Conservation (phyloP, 129 eudicot genomes). For the Logfia minima region DNA sequence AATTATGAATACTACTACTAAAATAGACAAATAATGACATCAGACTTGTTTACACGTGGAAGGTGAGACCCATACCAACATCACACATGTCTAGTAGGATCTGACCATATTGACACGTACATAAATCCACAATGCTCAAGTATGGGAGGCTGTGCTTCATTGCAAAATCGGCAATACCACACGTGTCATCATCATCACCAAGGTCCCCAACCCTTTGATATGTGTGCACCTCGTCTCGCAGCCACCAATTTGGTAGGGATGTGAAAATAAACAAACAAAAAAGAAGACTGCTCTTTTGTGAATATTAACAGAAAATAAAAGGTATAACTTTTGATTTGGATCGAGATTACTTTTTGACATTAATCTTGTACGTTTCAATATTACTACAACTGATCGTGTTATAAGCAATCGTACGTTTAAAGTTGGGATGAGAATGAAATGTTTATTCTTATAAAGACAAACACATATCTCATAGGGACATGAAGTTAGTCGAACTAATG, state of each 20-base stretch:
- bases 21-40: background rate
- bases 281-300: too few species aligned
- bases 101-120: conserved; percentile 39
- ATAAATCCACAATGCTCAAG: background rate
- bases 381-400: too few species aligned
- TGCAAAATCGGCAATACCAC: background rate
- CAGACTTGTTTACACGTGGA: conserved; percentile 16
- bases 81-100: conserved; percentile 41
- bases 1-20: too few species aligned
- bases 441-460: too few species aligned
- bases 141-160: conserved; percentile 11
- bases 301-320: too few species aligned
- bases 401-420: background rate
- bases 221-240: conserved; percentile 23
- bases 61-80: conserved; percentile 10
- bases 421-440: background rate
- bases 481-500: background rate
- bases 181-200: conserved; percentile 17
- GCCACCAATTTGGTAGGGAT: conserved; percentile 4
- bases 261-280: too few species aligned
- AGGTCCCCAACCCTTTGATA: background rate
- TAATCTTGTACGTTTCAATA: too few species aligned
- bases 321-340: too few species aligned
- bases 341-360: too few species aligned
- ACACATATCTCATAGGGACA: too few species aligned